phyloP scores from a whole-genome alignment of 768 basidiomycete genomes.

The Naematelia encephala region DNA sequence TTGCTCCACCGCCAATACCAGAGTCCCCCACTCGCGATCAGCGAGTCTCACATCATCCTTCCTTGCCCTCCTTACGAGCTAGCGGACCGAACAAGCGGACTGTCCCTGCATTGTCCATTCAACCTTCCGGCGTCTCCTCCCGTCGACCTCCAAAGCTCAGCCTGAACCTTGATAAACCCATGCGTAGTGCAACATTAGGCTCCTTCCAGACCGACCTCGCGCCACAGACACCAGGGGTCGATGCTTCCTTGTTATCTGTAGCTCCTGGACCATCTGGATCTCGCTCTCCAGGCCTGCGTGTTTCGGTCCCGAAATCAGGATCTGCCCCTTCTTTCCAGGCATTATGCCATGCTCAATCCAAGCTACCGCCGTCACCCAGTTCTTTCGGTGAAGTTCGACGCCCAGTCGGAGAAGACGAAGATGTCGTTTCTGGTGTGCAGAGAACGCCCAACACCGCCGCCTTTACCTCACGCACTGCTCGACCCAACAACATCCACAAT shows the following conservation, averaged over 20 bases:
- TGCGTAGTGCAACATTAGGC: constrained; percentile 27
- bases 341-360: constrained; percentile 27
- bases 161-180: constrained; percentile 33
- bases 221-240: neutral
- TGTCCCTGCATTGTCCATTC: constrained; percentile 45
- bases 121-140: constrained; percentile 5
- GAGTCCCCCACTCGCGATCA: constrained; percentile 8
- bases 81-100: constrained; percentile 60
- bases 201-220: neutral
- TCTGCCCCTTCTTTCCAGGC: constrained; percentile 21
- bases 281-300: constrained; percentile 6
- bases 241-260: neutral
- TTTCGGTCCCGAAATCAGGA: constrained; percentile 1
- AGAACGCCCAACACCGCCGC: neutral
- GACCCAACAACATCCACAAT: neutral
- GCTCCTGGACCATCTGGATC: neutral
- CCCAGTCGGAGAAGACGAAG: neutral
- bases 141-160: constrained; percentile 34
- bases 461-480: neutral
- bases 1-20: constrained; percentile 29
- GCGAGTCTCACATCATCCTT: constrained; percentile 31
- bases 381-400: constrained; percentile 29
- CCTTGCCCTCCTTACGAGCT: constrained; percentile 50
- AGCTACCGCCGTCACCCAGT: constrained; percentile 36
- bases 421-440: neutral